A percentile compares a stretch with the other conserved stretches of the same genome.
Evolutionary conservation across 768 basidiomycete genomes (phyloP).

Genomic region (Termitomyces sp.): DNA sequence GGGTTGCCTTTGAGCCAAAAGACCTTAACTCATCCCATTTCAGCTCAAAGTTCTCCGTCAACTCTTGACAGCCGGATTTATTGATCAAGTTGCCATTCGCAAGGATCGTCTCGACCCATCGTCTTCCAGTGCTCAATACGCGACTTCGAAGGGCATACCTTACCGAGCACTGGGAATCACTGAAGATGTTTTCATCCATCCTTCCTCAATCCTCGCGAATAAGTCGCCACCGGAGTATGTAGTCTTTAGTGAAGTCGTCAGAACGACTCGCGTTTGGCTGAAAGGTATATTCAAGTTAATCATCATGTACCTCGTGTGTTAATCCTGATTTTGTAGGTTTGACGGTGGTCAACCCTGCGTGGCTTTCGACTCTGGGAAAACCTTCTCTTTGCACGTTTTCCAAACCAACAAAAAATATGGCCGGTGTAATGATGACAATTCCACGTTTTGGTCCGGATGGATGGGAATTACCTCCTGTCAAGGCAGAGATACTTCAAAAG

Average conservation of each 20-base stretch:
- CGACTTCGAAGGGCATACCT: slow-evolving; percentile 74
- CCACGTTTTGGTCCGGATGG: slow-evolving; percentile 83
- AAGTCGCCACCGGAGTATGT: slow-evolving; percentile 80
- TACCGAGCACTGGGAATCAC: slow-evolving; percentile 77
- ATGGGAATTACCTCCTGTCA: slow-evolving; percentile 84
- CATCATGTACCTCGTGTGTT: neutral
- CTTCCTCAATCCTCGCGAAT: slow-evolving; percentile 75
- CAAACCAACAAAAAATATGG: slow-evolving; percentile 70
- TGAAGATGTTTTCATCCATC: slow-evolving; percentile 92
- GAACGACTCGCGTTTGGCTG: slow-evolving; percentile 71
- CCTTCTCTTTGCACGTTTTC: slow-evolving; percentile 85
- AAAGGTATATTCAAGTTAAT: slow-evolving; percentile 57
- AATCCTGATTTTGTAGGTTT: slow-evolving; percentile 43
- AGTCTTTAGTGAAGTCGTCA: slow-evolving; percentile 78
- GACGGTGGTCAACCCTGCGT: slow-evolving; percentile 82
- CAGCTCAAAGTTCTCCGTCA: slow-evolving; percentile 91
- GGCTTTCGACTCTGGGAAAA: slow-evolving; percentile 80
- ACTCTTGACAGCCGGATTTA: slow-evolving; percentile 83
- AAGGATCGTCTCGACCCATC: slow-evolving; percentile 72
- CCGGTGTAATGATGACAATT: slow-evolving; percentile 67
- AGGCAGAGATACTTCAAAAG: slow-evolving; percentile 26
- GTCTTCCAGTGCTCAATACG: slow-evolving; percentile 61
- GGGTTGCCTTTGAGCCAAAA: slow-evolving; percentile 6
- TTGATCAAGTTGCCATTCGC: slow-evolving; percentile 92
- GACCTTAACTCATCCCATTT: neutral